Conservation (phyloP, 495 filamentous ascomycete genomes). For the Aspergillus ostianus region DNA sequence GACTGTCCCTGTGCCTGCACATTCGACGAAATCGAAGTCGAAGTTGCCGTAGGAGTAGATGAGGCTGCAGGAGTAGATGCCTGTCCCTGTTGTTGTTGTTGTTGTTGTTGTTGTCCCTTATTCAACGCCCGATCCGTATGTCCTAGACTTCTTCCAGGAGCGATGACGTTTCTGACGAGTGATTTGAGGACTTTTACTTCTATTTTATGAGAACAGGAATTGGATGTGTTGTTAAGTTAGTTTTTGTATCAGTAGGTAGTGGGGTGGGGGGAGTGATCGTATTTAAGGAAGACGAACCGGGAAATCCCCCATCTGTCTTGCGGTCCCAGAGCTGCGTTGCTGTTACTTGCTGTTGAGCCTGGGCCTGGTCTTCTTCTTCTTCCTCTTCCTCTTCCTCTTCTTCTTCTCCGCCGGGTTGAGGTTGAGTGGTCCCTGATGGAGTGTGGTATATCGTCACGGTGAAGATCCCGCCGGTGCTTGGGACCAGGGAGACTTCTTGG, state of each 20-base stretch:
- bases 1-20: conserved; percentile 16
- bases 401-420: neutral
- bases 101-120: too few species aligned
- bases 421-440: neutral
- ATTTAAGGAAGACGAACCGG: conserved; percentile 67
- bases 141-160: conserved; percentile 73
- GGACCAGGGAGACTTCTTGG: conserved; percentile 88
- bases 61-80: conserved; percentile 4
- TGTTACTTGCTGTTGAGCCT: conserved; percentile 5
- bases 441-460: conserved; percentile 59
- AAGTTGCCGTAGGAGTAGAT: too few species aligned
- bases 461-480: conserved; percentile 82
- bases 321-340: conserved; percentile 76
- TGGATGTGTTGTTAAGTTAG: neutral
- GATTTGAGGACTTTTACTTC: conserved; percentile 90
- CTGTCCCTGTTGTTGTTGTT: too few species aligned
- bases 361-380: too few species aligned
- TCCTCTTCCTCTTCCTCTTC: too few species aligned
- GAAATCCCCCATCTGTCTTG: conserved; percentile 85
- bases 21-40: neutral
- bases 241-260: neutral
- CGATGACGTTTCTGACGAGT: conserved; percentile 78
- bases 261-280: too few species aligned
- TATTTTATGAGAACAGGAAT: conserved; percentile 19
- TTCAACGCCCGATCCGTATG: conserved; percentile 69